phyloP scores from a whole-genome alignment of 352 stramenopile genomes.

The Phytopythium litorale region DNA sequence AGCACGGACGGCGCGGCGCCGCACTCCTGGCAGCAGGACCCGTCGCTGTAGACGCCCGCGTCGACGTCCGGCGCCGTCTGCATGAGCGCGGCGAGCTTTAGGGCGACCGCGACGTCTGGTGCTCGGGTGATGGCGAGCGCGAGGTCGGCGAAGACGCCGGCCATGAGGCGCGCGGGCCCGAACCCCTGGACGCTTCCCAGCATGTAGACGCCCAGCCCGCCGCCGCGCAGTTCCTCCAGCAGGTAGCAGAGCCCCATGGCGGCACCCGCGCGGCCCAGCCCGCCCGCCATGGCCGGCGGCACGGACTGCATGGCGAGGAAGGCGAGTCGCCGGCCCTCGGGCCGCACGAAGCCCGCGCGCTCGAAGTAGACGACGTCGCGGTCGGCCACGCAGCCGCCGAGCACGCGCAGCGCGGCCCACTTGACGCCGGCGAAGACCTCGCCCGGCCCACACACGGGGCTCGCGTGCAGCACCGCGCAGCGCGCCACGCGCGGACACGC shows the following conservation, averaged over 20 bases:
- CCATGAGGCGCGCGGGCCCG: constrained; percentile 5
- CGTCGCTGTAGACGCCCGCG: not conserved
- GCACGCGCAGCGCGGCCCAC: constrained; percentile 26
- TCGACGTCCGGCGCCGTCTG: not conserved
- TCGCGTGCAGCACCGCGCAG: constrained; percentile 33
- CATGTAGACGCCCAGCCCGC: constrained; percentile 23
- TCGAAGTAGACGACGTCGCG: constrained; percentile 49
- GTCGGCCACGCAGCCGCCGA: constrained; percentile 23
- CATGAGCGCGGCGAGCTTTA: constrained; percentile 9
- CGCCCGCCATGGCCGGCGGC: constrained; percentile 22
- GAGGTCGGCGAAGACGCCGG: constrained; percentile 8
- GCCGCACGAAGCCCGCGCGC: constrained; percentile 24
- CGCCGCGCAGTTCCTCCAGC: constrained; percentile 29
- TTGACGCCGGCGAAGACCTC: constrained; percentile 37
- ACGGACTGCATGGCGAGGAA: constrained; percentile 48
- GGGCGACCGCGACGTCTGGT: constrained; percentile 12
- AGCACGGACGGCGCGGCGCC: not conserved
- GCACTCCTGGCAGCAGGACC: constrained; percentile 8
- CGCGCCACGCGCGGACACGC: constrained; percentile 26
- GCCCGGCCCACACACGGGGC: constrained; percentile 26
- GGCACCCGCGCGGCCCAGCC: constrained; percentile 22
- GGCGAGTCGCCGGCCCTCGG: constrained; percentile 24
- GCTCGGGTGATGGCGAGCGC: constrained; percentile 11
- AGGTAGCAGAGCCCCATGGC: constrained; percentile 33
- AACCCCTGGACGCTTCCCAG: constrained; percentile 4